Percentiles rank a stretch among this genome's conserved stretches.
Evolutionary conservation across 2,329 filamentous ascomycete genomes (phyloP).

Genomic region (Exophiala phaeomuriformis): DNA sequence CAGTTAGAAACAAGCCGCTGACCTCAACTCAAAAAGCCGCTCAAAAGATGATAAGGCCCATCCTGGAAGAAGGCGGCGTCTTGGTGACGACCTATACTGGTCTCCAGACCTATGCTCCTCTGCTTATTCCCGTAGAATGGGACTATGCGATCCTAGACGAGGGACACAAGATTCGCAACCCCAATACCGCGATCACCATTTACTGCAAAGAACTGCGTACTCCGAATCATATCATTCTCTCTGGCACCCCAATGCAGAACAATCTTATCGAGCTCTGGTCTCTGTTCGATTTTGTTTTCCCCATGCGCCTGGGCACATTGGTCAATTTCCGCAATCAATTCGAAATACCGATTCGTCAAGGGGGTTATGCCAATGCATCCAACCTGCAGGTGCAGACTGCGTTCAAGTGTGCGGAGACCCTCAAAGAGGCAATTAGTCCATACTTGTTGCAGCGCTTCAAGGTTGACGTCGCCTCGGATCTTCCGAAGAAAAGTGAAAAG

Average conservation of each 20-base stretch:
- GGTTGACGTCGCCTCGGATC: conserved; percentile 82
- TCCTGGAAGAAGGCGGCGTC: conserved; percentile 79
- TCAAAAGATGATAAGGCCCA: conserved; percentile 71
- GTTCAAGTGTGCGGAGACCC: conserved; percentile 82
- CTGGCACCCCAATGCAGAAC: conserved; percentile 96
- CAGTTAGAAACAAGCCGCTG: conserved; percentile 33
- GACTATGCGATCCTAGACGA: conserved; percentile 91
- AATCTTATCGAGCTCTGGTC: conserved; percentile 95
- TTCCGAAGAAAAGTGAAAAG: conserved; percentile 93
- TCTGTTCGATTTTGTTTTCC: conserved; percentile 93
- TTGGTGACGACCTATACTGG: conserved; percentile 94
- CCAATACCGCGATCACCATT: conserved; percentile 88
- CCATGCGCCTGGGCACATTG: conserved; percentile 86
- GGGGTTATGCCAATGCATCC: conserved; percentile 90
- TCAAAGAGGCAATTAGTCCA: conserved; percentile 89
- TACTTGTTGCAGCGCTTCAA: conserved; percentile 91
- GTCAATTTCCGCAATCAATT: conserved; percentile 88
- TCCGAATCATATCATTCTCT: conserved; percentile 82
- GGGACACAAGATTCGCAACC: conserved; percentile 96
- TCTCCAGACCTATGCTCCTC: conserved; percentile 80
- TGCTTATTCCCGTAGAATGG: conserved; percentile 79
- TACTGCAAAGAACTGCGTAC: conserved; percentile 92
- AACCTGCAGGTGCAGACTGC: conserved; percentile 93
- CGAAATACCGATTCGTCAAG: conserved; percentile 85
- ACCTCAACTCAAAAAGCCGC: conserved; percentile 61